These are phyloP conservation scores for Candida loeiensis DNA, from an alignment of 805 yeast genomes.

Conservation along the genomic window DNA sequence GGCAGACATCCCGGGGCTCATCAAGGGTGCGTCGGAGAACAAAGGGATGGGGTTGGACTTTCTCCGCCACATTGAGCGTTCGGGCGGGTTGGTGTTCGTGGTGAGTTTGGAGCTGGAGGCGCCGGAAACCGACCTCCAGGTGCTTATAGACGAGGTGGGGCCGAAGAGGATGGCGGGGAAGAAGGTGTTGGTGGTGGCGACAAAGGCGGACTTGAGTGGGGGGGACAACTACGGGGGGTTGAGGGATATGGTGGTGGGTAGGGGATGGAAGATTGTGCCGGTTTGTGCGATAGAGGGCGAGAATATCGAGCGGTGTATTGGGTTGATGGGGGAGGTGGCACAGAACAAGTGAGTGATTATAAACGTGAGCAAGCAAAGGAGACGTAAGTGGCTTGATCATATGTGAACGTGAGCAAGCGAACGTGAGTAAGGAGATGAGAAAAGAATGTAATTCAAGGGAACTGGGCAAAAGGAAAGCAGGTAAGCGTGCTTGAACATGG, in stretches of 20 bases:
- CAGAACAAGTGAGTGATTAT: neutral
- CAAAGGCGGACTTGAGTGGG: conserved; percentile 83
- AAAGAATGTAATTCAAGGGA: neutral
- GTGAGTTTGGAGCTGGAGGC: conserved; percentile 65
- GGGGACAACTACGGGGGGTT: conserved; percentile 47
- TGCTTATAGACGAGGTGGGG: conserved; percentile 71
- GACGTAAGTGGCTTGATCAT: neutral
- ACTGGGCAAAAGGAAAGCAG: no score
- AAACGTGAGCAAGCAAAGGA: no score
- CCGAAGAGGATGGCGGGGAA: conserved; percentile 55
- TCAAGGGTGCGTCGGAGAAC: conserved; percentile 79
- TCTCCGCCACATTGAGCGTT: conserved; percentile 86
- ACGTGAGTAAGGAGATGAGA: neutral
- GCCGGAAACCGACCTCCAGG: conserved; percentile 63
- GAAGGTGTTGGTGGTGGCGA: conserved; percentile 73
- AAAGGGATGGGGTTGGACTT: conserved; percentile 94
- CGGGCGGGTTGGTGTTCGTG: conserved; percentile 86
- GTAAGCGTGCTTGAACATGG: no score
- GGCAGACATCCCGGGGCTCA: conserved; percentile 96
- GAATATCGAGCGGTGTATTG: conserved; percentile 66
- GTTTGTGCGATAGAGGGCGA: conserved; percentile 75
- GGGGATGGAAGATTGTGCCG: conserved; percentile 73
- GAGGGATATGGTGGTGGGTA: conserved; percentile 37
- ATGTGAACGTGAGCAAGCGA: neutral
- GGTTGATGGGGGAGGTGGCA: conserved; percentile 66